phyloP scores from a whole-genome alignment of 495 filamentous ascomycete species.

The Tuber aestivum region DNA sequence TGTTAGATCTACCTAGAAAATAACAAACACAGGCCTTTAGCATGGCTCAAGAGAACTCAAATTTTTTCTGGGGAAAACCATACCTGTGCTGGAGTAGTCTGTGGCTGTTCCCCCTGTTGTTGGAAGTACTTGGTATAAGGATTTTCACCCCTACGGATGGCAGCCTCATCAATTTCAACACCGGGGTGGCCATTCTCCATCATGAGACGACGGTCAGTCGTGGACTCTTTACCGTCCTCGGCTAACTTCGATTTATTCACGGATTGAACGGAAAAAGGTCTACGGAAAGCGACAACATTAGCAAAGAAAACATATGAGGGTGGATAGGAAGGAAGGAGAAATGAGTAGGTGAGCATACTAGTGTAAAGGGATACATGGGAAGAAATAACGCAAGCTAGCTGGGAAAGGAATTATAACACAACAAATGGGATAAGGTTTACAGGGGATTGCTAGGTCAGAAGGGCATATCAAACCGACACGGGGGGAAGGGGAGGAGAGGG shows the following conservation, averaged over 20 bases:
- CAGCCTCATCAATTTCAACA: slow-evolving; percentile 59
- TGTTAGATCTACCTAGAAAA: slow-evolving; percentile 2
- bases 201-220: slow-evolving; percentile 48
- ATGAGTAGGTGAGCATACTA: slow-evolving; percentile 35
- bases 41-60: background rate
- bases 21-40: background rate
- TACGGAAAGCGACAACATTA: slow-evolving; percentile 37
- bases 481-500: slow-evolving; percentile 11
- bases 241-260: slow-evolving; percentile 48
- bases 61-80: background rate
- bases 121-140: slow-evolving; percentile 61
- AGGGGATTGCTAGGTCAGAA: slow-evolving; percentile 32
- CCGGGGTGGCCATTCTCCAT: slow-evolving; percentile 56
- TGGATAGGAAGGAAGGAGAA: slow-evolving; percentile 15
- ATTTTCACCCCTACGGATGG: slow-evolving; percentile 57
- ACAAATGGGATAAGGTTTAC: slow-evolving; percentile 7
- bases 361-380: slow-evolving; percentile 24
- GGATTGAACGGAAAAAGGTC: slow-evolving; percentile 51
- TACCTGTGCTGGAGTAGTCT: slow-evolving; percentile 15
- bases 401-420: slow-evolving; percentile 12
- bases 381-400: slow-evolving; percentile 14
- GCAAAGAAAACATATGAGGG: background rate
- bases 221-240: slow-evolving; percentile 51
- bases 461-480: slow-evolving; percentile 16
- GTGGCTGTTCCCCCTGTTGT: slow-evolving; percentile 51